phyloP scores from a whole-genome alignment of 2,329 filamentous ascomycete genomes.

The Trichophyton schoenleinii region DNA sequence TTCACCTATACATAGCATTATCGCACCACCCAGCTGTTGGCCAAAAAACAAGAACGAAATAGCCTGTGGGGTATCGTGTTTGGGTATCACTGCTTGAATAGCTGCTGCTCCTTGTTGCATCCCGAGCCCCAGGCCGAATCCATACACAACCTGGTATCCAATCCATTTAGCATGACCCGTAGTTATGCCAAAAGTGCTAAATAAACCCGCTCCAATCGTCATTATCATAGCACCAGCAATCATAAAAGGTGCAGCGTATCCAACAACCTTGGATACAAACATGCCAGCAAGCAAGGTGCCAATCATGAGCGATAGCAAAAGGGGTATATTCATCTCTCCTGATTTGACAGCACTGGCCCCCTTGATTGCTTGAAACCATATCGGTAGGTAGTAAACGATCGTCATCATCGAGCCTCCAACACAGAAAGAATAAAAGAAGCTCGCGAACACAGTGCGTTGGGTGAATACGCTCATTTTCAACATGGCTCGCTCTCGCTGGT shows the following conservation, averaged over 20 bases:
- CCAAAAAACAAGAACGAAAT: background rate
- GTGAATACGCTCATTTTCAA: constrained; percentile 18
- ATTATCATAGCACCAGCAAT: constrained; percentile 14
- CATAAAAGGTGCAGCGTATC: constrained; percentile 16
- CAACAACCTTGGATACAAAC: constrained; percentile 2
- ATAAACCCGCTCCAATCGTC: constrained; percentile 18
- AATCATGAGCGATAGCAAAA: constrained; percentile 23
- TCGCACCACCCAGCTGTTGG: background rate
- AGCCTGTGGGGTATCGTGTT: background rate
- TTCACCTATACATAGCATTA: background rate
- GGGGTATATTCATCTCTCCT: constrained; percentile 23
- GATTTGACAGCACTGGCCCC: constrained; percentile 26
- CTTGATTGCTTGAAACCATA: constrained; percentile 34
- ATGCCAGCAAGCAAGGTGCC: constrained; percentile 10
- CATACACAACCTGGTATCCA: constrained; percentile 17
- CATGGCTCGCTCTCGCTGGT: constrained; percentile 17
- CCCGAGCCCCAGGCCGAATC: constrained; percentile 15
- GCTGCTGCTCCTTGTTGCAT: constrained; percentile 14
- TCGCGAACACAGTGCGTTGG: background rate
- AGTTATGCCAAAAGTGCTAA: constrained; percentile 17
- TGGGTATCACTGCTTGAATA: constrained; percentile 14
- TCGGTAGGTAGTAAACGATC: constrained; percentile 17
- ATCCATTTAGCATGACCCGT: constrained; percentile 16
- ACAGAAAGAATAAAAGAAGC: background rate
- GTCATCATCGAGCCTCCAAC: constrained; percentile 10